Percentiles rank a stretch among this genome's conserved stretches.
Evolutionary conservation across 1,284 basidiomycete species (phyloP).

Genomic region (Ustilago shanxiensis): DNA sequence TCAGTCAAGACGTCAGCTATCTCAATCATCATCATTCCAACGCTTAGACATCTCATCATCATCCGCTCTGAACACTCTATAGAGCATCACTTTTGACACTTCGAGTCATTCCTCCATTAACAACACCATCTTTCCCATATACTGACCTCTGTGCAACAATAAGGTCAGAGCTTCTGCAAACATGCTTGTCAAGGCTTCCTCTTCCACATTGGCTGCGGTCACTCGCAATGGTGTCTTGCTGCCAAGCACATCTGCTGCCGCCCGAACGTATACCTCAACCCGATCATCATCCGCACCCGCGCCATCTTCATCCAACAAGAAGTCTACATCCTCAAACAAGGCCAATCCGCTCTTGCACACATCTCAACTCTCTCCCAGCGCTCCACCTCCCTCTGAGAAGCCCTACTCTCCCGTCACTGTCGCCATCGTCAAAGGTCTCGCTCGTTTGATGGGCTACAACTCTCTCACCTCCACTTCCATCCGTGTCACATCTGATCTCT

Average conservation of each 20-base stretch:
- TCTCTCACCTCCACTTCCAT: constrained; percentile 73
- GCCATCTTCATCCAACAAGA: background rate
- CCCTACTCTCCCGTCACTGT: constrained; percentile 58
- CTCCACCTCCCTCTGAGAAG: constrained; percentile 47
- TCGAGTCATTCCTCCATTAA: no score
- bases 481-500: constrained; percentile 74
- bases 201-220: constrained; percentile 24
- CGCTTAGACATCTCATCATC: background rate
- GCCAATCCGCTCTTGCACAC: constrained; percentile 32
- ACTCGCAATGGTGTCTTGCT: constrained; percentile 27
- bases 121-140: no score
- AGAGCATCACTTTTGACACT: no score
- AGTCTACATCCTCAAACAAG: constrained; percentile 8
- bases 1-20: background rate
- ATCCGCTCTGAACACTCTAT: no score
- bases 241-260: constrained; percentile 15
- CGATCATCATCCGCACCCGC: background rate
- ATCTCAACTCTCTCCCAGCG: constrained; percentile 60
- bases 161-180: background rate
- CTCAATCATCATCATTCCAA: background rate
- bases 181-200: constrained; percentile 34
- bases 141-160: background rate
- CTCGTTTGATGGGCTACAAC: constrained; percentile 74
- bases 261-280: constrained; percentile 26
- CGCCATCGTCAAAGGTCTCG: constrained; percentile 69